These are phyloP conservation scores for Zygosaccharomyces pseudobailii DNA, from an alignment of 1,139 yeast genomes.

Conservation along the genomic window DNA sequence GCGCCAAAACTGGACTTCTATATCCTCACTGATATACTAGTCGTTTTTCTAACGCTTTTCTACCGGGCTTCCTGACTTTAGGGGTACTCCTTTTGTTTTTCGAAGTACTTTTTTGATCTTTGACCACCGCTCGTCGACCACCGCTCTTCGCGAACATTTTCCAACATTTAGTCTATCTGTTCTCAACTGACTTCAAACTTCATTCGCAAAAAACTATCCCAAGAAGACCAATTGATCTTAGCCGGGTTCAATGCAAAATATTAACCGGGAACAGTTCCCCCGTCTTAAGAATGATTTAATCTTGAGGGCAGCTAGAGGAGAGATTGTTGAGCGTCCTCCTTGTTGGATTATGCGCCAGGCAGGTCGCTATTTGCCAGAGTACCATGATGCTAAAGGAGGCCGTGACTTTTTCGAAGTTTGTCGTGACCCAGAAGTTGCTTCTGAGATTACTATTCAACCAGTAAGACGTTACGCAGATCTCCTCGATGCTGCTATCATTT, in stretches of 20 bases:
- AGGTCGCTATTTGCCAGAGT: slow-evolving; percentile 72
- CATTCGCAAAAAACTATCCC: neutral
- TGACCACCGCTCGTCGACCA: neutral
- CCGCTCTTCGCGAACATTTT: no score
- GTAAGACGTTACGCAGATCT: slow-evolving; percentile 83
- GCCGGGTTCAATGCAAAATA: slow-evolving; percentile 1
- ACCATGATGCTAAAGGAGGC: slow-evolving; percentile 81
- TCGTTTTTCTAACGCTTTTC: no score
- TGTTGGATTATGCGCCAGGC: slow-evolving; percentile 86
- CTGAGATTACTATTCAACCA: slow-evolving; percentile 94
- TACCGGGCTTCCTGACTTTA: no score
- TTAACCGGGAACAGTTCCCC: slow-evolving; percentile 42
- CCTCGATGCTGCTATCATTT: slow-evolving; percentile 93
- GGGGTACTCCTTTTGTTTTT: no score
- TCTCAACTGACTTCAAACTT: neutral
- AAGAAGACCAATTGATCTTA: neutral
- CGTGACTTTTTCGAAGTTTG: slow-evolving; percentile 92
- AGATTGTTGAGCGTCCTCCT: slow-evolving; percentile 92
- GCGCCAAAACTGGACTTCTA: neutral
- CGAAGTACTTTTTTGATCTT: no score
- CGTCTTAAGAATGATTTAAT: slow-evolving; percentile 82
- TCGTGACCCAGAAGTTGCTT: slow-evolving; percentile 87
- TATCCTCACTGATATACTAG: neutral
- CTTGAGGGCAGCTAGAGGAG: slow-evolving; percentile 82
- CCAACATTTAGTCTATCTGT: neutral